These are phyloP conservation scores for Candida tallmaniae DNA, from an alignment of 805 yeast genomes.

Conservation along the genomic window DNA sequence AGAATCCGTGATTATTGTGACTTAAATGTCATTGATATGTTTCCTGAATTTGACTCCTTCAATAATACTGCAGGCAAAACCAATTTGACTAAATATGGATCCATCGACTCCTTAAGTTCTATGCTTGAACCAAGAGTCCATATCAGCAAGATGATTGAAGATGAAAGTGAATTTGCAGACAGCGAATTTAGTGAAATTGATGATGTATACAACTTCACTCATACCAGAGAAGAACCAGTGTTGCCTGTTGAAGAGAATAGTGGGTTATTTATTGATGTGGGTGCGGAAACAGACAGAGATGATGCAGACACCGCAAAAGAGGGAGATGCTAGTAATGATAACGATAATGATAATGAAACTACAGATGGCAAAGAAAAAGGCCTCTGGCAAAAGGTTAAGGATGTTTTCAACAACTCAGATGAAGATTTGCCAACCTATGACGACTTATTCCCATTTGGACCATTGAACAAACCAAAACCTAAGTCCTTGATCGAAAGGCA, in stretches of 20 bases:
- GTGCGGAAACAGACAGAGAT: constrained; percentile 13
- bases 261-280: constrained; percentile 6
- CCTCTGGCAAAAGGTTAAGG: constrained; percentile 41
- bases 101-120: constrained; percentile 38
- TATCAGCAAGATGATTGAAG: constrained; percentile 35
- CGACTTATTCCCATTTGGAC: constrained; percentile 63
- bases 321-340: constrained; percentile 2
- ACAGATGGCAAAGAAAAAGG: constrained; percentile 13
- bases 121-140: constrained; percentile 37
- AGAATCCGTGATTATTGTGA: constrained; percentile 40
- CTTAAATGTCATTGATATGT: constrained; percentile 40
- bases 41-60: constrained; percentile 16
- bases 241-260: constrained; percentile 16
- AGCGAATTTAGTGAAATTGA: constrained; percentile 20
- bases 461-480: constrained; percentile 32
- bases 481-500: constrained; percentile 26
- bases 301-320: constrained; percentile 12
- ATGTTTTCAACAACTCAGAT: constrained; percentile 32
- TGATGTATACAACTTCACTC: constrained; percentile 11
- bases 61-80: neutral
- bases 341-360: constrained; percentile 1
- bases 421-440: constrained; percentile 62
- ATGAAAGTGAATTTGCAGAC: constrained; percentile 21
- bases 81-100: constrained; percentile 24
- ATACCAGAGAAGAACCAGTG: neutral